Percentiles rank a stretch among this genome's conserved stretches.
These are phyloP conservation scores for Oryza longistaminata DNA, from an alignment of 176 grass and related monocot genomes.

Conservation along the genomic window DNA sequence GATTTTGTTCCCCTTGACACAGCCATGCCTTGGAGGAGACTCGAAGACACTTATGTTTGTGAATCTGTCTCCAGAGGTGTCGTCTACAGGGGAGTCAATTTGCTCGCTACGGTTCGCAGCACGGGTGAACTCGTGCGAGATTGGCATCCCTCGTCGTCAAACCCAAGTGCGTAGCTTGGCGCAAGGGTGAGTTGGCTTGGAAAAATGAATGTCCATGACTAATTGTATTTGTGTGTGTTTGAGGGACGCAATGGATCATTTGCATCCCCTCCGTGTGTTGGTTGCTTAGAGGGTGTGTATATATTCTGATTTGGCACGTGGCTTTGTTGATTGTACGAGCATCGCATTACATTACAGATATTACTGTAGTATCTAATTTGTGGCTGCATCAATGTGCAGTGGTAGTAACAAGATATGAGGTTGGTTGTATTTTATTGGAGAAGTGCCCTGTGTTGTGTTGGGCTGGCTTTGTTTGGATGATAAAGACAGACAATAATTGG, in stretches of 20 bases:
- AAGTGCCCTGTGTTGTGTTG: no score
- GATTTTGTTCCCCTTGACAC: not conserved
- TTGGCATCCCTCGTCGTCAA: slow-evolving; percentile 79
- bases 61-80: slow-evolving; percentile 70
- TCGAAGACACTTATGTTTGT: slow-evolving; percentile 96
- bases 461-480: no score
- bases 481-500: no score
- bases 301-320: slow-evolving; percentile 17
- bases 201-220: not conserved
- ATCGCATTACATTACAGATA: not conserved
- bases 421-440: no score
- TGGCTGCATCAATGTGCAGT: not conserved
- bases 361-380: not conserved
- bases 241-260: slow-evolving; percentile 44
- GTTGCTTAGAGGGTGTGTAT: slow-evolving; percentile 7
- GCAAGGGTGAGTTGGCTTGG: slow-evolving; percentile 18
- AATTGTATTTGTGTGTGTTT: slow-evolving; percentile 9
- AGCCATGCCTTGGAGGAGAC: slow-evolving; percentile 95
- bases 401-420: not conserved
- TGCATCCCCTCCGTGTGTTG: slow-evolving; percentile 19
- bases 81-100: slow-evolving; percentile 67
- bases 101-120: slow-evolving; percentile 92
- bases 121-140: slow-evolving; percentile 83
- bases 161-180: slow-evolving; percentile 50
- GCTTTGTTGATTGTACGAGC: slow-evolving; percentile 12